Evolutionary conservation across 1,284 basidiomycete genomes (phyloP).

Genomic region (Ganoderma multipileum): DNA sequence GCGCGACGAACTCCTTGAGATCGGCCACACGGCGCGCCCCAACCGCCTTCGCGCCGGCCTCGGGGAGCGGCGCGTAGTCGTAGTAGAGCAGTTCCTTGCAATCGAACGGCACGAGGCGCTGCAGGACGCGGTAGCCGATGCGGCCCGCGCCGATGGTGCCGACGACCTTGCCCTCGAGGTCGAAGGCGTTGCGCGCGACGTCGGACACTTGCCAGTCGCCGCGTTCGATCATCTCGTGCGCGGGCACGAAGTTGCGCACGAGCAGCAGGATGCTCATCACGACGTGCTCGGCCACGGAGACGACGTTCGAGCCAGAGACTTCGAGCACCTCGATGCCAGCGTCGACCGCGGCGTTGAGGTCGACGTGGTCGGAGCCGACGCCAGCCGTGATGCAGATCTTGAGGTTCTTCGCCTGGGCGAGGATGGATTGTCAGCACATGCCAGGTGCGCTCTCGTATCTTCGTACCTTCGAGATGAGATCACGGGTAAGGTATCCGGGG

Average conservation of each 20-base stretch:
- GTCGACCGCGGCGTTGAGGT: constrained; percentile 89
- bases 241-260: constrained; percentile 87
- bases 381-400: constrained; percentile 94
- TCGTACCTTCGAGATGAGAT: constrained; percentile 61
- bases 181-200: constrained; percentile 83
- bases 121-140: constrained; percentile 91
- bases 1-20: constrained; percentile 84
- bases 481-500: constrained; percentile 87
- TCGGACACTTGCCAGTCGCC: constrained; percentile 89
- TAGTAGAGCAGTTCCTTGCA: constrained; percentile 94
- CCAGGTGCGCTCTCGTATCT: background rate
- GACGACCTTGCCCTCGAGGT: constrained; percentile 91
- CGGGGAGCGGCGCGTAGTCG: constrained; percentile 88
- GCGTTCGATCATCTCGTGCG: constrained; percentile 85
- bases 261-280: constrained; percentile 85
- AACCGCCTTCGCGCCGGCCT: constrained; percentile 74
- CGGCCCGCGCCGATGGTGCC: constrained; percentile 89
- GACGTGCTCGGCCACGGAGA: constrained; percentile 93
- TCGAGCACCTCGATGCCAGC: constrained; percentile 72
- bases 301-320: constrained; percentile 67
- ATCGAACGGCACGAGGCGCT: constrained; percentile 88
- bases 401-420: constrained; percentile 80
- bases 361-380: constrained; percentile 94
- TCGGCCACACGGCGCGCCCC: constrained; percentile 81
- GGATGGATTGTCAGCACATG: background rate